A percentile compares a stretch with the other conserved stretches of the same genome.
Conservation (phyloP, 805 yeast genomes). For the Pichia gijzeniarum region DNA sequence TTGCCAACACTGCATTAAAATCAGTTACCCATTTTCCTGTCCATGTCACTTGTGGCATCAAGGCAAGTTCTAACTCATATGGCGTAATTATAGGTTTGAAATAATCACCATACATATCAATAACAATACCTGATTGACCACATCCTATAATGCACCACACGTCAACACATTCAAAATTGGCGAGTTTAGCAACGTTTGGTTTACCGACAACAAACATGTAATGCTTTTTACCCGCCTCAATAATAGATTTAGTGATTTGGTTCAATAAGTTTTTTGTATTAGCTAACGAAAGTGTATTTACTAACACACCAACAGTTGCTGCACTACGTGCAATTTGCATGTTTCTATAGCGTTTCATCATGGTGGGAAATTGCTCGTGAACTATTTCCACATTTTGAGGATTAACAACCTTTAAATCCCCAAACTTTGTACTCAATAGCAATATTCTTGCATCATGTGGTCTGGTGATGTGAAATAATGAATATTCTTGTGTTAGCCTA, state of each 20-base stretch:
- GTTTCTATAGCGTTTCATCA: constrained; percentile 75
- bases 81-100: constrained; percentile 93
- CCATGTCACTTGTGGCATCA: constrained; percentile 75
- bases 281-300: constrained; percentile 79
- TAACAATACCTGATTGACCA: constrained; percentile 84
- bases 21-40: constrained; percentile 90
- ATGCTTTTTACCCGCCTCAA: constrained; percentile 78
- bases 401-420: constrained; percentile 45
- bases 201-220: constrained; percentile 95
- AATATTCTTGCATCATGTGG: constrained; percentile 80
- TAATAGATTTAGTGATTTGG: constrained; percentile 52
- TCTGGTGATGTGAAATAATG: constrained; percentile 59
- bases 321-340: constrained; percentile 90
- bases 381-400: constrained; percentile 30
- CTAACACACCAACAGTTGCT: constrained; percentile 84
- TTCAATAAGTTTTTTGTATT: constrained; percentile 67
- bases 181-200: constrained; percentile 94
- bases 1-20: constrained; percentile 48
- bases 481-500: constrained; percentile 37
- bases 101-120: constrained; percentile 74
- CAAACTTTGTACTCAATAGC: constrained; percentile 66
- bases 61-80: constrained; percentile 78
- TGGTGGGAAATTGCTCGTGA: constrained; percentile 66
- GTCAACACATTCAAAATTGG: constrained; percentile 91
- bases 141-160: constrained; percentile 95